phyloP scores from a whole-genome alignment of 495 filamentous ascomycete genomes.

The Penicillium goetzii region DNA sequence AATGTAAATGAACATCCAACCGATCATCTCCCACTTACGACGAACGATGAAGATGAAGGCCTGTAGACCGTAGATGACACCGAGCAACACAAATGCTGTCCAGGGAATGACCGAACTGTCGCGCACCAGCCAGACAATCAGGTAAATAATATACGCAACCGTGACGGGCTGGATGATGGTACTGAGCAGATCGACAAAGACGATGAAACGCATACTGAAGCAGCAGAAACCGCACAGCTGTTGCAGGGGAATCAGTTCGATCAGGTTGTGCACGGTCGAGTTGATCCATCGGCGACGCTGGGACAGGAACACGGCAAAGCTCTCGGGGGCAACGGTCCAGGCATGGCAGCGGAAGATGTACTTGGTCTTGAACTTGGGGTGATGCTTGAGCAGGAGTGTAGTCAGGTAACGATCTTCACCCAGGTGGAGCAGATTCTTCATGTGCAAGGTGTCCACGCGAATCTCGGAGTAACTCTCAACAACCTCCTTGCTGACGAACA shows the following conservation, averaged over 20 bases:
- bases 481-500: conserved; percentile 92
- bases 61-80: conserved; percentile 93
- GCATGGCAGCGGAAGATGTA: conserved; percentile 91
- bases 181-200: conserved; percentile 90
- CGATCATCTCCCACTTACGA: conserved; percentile 98
- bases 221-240: conserved; percentile 99
- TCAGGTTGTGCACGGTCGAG: conserved; percentile 96
- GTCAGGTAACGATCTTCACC: conserved; percentile 93
- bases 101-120: conserved; percentile 69
- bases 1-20: conserved; percentile 98
- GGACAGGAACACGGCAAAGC: conserved; percentile 91
- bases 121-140: conserved; percentile 72
- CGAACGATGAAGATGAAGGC: conserved; percentile 95
- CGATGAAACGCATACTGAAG: conserved; percentile 98
- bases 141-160: conserved; percentile 87
- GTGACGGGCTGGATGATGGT: conserved; percentile 92
- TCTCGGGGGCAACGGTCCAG: conserved; percentile 94
- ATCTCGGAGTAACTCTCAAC: conserved; percentile 85
- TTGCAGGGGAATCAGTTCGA: conserved; percentile 89
- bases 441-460: conserved; percentile 95
- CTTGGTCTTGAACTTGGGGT: conserved; percentile 96
- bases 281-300: conserved; percentile 99
- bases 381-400: conserved; percentile 89
- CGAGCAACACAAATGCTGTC: conserved; percentile 86
- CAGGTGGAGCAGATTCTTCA: conserved; percentile 97